Conservation (phyloP, 1,284 basidiomycete species). For the Ustilago loliicola region DNA sequence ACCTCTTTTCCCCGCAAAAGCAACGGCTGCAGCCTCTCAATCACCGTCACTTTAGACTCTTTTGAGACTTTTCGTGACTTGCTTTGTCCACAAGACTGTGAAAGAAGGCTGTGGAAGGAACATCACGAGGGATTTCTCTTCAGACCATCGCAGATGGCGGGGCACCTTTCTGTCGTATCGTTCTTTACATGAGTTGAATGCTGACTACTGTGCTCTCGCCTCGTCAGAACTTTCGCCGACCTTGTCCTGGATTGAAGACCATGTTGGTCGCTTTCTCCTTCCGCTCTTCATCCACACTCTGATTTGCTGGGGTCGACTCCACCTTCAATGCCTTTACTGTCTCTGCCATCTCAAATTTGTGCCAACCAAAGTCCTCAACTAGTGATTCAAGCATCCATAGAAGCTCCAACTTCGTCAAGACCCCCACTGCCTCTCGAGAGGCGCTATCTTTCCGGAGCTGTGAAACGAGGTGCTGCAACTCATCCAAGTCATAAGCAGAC, state of each 20-base stretch:
- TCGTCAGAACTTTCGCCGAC: conserved; percentile 31
- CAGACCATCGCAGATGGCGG: too few relatives aligned
- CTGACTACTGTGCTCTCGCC: too few relatives aligned
- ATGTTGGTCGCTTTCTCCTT: conserved; percentile 36
- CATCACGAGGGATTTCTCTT: too few relatives aligned
- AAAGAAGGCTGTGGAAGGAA: not conserved
- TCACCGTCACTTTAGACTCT: not conserved
- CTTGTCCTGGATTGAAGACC: conserved; percentile 27
- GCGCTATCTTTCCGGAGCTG: not conserved
- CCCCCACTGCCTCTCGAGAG: not conserved
- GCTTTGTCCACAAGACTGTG: not conserved
- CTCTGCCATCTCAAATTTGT: conserved; percentile 13
- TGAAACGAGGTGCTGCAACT: conserved; percentile 10
- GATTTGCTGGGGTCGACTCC: conserved; percentile 24
- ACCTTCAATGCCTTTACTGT: conserved; percentile 21
- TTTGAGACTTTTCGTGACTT: not conserved
- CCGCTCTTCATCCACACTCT: conserved; percentile 18
- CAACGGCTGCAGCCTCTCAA: not conserved
- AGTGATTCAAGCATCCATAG: conserved; percentile 25
- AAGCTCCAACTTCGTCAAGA: conserved; percentile 30
- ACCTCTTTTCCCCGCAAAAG: not conserved
- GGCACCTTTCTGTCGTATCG: too few relatives aligned
- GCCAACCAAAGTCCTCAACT: conserved; percentile 35
- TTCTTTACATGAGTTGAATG: too few relatives aligned
- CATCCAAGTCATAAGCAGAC: conserved; percentile 17